Conservation (phyloP, 2,329 filamentous ascomycete genomes). For the Botrytis galanthina region DNA sequence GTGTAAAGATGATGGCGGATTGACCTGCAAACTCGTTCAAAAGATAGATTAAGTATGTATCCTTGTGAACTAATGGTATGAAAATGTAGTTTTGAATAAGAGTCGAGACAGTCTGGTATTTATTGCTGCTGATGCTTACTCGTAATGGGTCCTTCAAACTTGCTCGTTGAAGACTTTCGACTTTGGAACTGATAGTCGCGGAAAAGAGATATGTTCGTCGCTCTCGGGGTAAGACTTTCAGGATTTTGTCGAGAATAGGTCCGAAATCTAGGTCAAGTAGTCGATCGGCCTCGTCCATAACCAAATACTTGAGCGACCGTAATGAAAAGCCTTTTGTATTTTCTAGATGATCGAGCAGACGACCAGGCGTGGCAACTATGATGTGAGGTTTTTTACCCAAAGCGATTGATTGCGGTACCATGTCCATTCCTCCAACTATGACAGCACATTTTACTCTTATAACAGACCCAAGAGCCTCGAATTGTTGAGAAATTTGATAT, state of each 20-base stretch:
- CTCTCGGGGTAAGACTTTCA: slow-evolving; percentile 80
- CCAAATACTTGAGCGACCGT: slow-evolving; percentile 76
- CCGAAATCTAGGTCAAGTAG: slow-evolving; percentile 93
- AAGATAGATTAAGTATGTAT: slow-evolving; percentile 82
- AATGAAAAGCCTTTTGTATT: slow-evolving; percentile 96
- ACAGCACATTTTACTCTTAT: slow-evolving; percentile 86
- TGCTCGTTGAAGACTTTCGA: slow-evolving; percentile 88
- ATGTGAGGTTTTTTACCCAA: slow-evolving; percentile 96
- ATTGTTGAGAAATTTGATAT: slow-evolving; percentile 82
- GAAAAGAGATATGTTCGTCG: slow-evolving; percentile 86
- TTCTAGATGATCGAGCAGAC: slow-evolving; percentile 86
- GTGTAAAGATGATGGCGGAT: slow-evolving; percentile 83
- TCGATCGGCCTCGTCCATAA: slow-evolving; percentile 93
- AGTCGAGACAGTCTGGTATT: slow-evolving; percentile 89
- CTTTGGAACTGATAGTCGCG: slow-evolving; percentile 90
- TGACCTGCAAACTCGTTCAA: slow-evolving; percentile 86
- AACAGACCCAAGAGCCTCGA: slow-evolving; percentile 81
- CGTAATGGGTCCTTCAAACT: slow-evolving; percentile 80
- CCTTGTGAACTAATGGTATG: slow-evolving; percentile 82
- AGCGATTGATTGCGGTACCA: slow-evolving; percentile 87
- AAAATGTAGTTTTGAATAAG: slow-evolving; percentile 85
- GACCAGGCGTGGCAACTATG: slow-evolving; percentile 85
- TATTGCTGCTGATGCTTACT: slow-evolving; percentile 76
- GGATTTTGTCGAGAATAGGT: slow-evolving; percentile 85
- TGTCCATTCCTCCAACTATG: slow-evolving; percentile 91